A percentile compares a stretch with the other conserved stretches of the same genome.
phyloP scores from a whole-genome alignment of 805 yeast species.

The Peterozyma xylosa region DNA sequence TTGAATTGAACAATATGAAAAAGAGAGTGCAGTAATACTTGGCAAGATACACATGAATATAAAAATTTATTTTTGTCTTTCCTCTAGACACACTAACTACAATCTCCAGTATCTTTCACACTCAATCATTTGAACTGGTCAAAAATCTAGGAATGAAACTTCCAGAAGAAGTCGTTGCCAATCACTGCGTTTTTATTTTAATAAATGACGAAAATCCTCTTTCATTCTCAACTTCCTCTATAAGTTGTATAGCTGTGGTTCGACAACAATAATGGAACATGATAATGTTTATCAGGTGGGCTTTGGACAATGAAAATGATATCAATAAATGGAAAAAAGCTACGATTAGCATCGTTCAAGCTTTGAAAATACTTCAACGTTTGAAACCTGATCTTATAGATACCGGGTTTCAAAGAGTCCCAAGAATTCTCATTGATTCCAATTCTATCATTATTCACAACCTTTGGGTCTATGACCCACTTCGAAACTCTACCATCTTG shows the following conservation, averaged over 20 bases:
- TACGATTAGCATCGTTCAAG: conserved; percentile 20
- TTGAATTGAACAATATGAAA: too few species aligned
- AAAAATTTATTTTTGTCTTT: too few species aligned
- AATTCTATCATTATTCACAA: conserved; percentile 5
- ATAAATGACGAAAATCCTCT: background rate
- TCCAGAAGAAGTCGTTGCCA: background rate
- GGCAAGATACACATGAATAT: too few species aligned
- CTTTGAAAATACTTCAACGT: conserved; percentile 57
- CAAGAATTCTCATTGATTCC: conserved; percentile 24
- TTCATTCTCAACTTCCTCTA: conserved; percentile 55
- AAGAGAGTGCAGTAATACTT: too few species aligned
- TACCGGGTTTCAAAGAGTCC: conserved; percentile 47
- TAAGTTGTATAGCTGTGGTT: conserved; percentile 88
- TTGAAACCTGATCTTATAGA: conserved; percentile 70
- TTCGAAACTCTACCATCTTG: conserved; percentile 69
- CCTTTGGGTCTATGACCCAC: conserved; percentile 49
- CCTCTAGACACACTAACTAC: too few species aligned
- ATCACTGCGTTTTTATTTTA: background rate
- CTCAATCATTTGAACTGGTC: too few species aligned
- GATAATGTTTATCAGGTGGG: conserved; percentile 78
- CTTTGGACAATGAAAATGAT: conserved; percentile 60
- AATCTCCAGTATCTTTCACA: too few species aligned
- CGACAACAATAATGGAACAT: conserved; percentile 77
- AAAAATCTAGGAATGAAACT: background rate
- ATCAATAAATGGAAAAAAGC: conserved; percentile 86